Evolutionary conservation across 192 early-diverging fungal species (phyloP).

Genomic region (Cetraspora pellucida): DNA sequence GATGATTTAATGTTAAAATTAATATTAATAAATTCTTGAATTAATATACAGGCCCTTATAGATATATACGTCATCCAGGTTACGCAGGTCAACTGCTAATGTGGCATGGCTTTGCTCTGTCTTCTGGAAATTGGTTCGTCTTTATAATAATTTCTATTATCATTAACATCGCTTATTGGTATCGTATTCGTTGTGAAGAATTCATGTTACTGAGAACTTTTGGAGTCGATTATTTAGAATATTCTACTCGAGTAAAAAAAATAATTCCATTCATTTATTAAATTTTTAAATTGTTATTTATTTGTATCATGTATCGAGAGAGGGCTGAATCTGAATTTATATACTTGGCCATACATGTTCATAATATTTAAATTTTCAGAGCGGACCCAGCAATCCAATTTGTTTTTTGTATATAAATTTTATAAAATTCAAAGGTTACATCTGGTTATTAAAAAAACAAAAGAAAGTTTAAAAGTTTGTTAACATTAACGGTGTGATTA

Average conservation of each 20-base stretch:
- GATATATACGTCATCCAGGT: slow-evolving; percentile 43
- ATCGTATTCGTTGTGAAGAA: slow-evolving; percentile 42
- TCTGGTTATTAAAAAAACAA: no score
- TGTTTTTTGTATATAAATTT: no score
- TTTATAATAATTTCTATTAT: slow-evolving; percentile 26
- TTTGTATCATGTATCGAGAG: no score
- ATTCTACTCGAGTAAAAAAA: slow-evolving; percentile 25
- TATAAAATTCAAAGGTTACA: no score
- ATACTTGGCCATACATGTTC: no score
- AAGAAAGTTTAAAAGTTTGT: no score
- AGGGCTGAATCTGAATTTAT: no score
- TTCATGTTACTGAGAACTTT: slow-evolving; percentile 40
- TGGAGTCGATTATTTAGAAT: slow-evolving; percentile 49
- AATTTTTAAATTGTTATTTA: not conserved
- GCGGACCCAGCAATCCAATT: no score
- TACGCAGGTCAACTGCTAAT: slow-evolving; percentile 37
- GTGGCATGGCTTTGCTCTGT: slow-evolving; percentile 43
- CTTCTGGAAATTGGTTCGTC: slow-evolving; percentile 32
- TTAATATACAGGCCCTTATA: slow-evolving; percentile 41
- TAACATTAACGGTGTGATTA: no score
- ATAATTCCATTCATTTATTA: slow-evolving; percentile 20
- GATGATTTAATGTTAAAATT: not conserved
- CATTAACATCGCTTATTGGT: slow-evolving; percentile 26
- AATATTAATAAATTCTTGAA: not conserved
- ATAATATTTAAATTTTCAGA: no score